Conservation (phyloP, 2,329 filamentous ascomycete species). For the Sporothrix globosa region DNA sequence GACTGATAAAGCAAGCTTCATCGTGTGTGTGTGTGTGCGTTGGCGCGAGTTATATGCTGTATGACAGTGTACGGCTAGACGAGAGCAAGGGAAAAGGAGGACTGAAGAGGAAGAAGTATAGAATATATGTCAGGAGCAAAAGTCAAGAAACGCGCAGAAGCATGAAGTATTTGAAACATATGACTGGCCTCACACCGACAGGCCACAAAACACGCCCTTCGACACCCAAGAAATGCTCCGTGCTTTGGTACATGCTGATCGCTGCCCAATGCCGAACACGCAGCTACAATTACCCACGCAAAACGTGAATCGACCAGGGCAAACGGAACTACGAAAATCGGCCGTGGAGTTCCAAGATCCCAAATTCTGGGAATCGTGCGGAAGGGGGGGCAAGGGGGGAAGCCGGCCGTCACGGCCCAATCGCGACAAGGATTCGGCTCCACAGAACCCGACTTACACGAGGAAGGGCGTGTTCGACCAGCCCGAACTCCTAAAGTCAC, state of each 20-base stretch:
- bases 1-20: slow-evolving; percentile 27
- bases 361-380: too few relatives aligned
- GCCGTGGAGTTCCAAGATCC: neutral
- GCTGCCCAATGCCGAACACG: slow-evolving; percentile 1
- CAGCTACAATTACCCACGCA: neutral
- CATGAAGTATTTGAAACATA: neutral
- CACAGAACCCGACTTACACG: slow-evolving; percentile 23
- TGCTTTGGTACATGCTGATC: neutral
- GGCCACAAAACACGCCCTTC: neutral
- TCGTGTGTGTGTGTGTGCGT: neutral
- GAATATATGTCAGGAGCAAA: neutral
- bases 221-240: neutral
- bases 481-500: slow-evolving; percentile 2
- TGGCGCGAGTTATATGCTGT: neutral
- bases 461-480: neutral
- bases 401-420: slow-evolving; percentile 6
- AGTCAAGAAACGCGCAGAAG: neutral
- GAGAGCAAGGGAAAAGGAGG: neutral
- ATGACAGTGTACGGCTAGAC: too few relatives aligned
- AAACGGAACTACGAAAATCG: too few relatives aligned
- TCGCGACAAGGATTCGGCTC: slow-evolving; percentile 8
- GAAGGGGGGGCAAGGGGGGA: too few relatives aligned
- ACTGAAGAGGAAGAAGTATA: neutral
- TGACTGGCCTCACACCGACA: slow-evolving; percentile 2
- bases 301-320: too few relatives aligned